Evolutionary conservation across 2,329 filamentous ascomycete genomes (phyloP).

Genomic region (Talaromyces sp.): DNA sequence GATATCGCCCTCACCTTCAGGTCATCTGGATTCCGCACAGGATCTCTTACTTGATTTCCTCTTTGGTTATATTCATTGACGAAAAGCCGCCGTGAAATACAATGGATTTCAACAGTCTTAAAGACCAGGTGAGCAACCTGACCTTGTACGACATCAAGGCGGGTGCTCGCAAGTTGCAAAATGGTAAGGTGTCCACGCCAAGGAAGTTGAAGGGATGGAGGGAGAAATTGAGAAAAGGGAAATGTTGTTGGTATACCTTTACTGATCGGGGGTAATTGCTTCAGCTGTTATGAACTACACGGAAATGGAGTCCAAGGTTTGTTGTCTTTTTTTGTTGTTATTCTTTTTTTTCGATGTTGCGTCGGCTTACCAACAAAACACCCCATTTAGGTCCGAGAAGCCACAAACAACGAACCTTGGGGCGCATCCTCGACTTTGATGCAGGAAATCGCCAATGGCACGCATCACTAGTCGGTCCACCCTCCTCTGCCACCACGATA

Average conservation of each 20-base stretch:
- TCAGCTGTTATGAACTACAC: constrained; percentile 97
- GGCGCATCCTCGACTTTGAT: constrained; percentile 77
- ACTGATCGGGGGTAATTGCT: not conserved
- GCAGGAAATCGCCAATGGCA: constrained; percentile 98
- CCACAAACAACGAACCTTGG: constrained; percentile 99
- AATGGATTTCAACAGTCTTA: constrained; percentile 84
- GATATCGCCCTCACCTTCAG: not conserved
- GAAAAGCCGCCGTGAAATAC: constrained; percentile 5
- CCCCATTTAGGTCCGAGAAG: constrained; percentile 73
- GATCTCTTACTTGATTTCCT: not conserved
- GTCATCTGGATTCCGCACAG: not conserved
- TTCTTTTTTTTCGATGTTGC: not conserved
- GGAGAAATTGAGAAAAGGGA: not conserved
- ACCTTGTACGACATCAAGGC: constrained; percentile 94
- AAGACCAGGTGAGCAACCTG: constrained; percentile 84
- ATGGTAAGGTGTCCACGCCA: constrained; percentile 58
- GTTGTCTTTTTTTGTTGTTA: constrained; percentile 14
- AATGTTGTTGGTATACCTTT: not conserved
- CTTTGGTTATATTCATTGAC: not conserved
- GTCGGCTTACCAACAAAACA: constrained; percentile 16
- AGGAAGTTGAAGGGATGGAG: not conserved
- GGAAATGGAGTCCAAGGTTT: constrained; percentile 74
- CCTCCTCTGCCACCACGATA: constrained; percentile 4
- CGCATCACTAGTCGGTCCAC: constrained; percentile 85
- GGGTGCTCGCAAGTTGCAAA: constrained; percentile 89